These are phyloP conservation scores for Magnusiomyces tetraspermus DNA, from an alignment of 1,139 yeast species.

Conservation along the genomic window DNA sequence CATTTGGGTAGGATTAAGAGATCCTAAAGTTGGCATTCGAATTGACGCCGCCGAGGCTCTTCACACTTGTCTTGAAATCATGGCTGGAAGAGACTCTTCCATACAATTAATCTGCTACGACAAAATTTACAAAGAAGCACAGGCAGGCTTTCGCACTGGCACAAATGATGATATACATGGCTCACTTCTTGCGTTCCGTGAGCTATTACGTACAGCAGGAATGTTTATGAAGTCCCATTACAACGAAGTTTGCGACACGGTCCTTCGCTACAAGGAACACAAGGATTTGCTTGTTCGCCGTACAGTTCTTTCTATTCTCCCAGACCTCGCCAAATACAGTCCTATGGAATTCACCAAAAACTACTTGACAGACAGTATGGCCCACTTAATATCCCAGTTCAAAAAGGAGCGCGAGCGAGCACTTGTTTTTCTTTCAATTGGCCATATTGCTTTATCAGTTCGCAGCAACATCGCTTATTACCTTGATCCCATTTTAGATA, in stretches of 20 bases:
- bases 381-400: slow-evolving; percentile 68
- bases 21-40: slow-evolving; percentile 63
- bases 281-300: slow-evolving; percentile 66
- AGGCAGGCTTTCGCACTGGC: slow-evolving; percentile 32
- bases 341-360: slow-evolving; percentile 68
- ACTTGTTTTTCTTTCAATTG: slow-evolving; percentile 72
- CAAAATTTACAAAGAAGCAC: slow-evolving; percentile 56
- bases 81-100: slow-evolving; percentile 68
- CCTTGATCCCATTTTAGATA: slow-evolving; percentile 74
- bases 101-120: slow-evolving; percentile 67
- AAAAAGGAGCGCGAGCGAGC: slow-evolving; percentile 71
- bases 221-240: slow-evolving; percentile 62
- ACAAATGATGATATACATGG: slow-evolving; percentile 72
- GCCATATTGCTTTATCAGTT: slow-evolving; percentile 75
- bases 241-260: slow-evolving; percentile 67
- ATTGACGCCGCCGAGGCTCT: slow-evolving; percentile 78
- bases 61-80: slow-evolving; percentile 65
- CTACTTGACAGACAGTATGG: slow-evolving; percentile 71
- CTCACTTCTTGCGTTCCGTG: slow-evolving; percentile 71
- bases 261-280: slow-evolving; percentile 68
- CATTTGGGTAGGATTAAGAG: slow-evolving; percentile 82
- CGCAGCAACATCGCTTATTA: slow-evolving; percentile 83
- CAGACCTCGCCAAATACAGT: slow-evolving; percentile 72
- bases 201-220: slow-evolving; percentile 58
- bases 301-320: slow-evolving; percentile 74